phyloP scores from a whole-genome alignment of 2,329 filamentous ascomycete species.

The Macroventuria anomochaeta region DNA sequence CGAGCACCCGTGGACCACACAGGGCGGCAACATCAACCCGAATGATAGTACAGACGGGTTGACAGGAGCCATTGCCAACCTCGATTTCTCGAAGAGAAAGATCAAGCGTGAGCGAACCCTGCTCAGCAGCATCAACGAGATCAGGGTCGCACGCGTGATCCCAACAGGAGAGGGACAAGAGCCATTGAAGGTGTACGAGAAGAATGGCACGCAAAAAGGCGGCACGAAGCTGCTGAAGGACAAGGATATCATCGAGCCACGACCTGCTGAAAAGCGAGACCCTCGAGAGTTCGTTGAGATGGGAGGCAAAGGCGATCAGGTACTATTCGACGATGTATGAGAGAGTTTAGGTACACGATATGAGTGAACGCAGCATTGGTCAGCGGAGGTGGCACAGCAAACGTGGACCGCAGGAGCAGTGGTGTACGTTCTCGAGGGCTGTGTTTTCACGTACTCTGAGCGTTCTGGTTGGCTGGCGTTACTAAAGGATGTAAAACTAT shows the following conservation, averaged over 20 bases:
- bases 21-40: constrained; percentile 56
- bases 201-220: constrained; percentile 40
- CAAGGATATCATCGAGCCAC: constrained; percentile 56
- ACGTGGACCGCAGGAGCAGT: background rate
- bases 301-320: constrained; percentile 85
- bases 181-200: constrained; percentile 49
- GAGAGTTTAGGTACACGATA: constrained; percentile 56
- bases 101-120: constrained; percentile 82
- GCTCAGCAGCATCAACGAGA: constrained; percentile 79
- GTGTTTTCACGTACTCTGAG: constrained; percentile 24
- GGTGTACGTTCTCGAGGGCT: constrained; percentile 15
- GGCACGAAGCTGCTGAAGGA: constrained; percentile 25
- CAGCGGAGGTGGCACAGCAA: constrained; percentile 7
- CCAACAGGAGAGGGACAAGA: constrained; percentile 60
- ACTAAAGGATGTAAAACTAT: constrained; percentile 23
- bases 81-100: constrained; percentile 86
- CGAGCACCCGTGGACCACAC: constrained; percentile 86
- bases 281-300: constrained; percentile 81
- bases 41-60: constrained; percentile 92
- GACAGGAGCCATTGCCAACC: constrained; percentile 79
- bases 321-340: constrained; percentile 64
- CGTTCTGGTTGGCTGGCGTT: constrained; percentile 24
- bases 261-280: constrained; percentile 70
- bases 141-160: constrained; percentile 67
- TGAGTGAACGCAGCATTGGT: background rate